These are phyloP conservation scores for Penicillium daleae DNA, from an alignment of 495 filamentous ascomycete genomes.

Conservation along the genomic window DNA sequence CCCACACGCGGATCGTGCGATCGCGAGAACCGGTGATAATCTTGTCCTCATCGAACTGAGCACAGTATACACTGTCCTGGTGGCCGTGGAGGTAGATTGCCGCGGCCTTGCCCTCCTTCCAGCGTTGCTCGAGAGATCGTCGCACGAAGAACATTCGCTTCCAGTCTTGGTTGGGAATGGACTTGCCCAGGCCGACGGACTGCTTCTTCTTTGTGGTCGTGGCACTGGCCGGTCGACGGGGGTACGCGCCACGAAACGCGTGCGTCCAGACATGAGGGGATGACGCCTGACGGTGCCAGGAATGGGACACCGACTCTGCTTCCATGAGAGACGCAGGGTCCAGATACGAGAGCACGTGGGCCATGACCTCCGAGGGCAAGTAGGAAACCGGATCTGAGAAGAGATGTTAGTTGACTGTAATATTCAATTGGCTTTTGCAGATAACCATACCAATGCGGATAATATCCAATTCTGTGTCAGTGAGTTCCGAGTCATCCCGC, in stretches of 20 bases:
- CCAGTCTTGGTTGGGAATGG: conserved; percentile 69
- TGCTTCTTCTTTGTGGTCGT: conserved; percentile 49
- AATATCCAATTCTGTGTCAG: conserved; percentile 46
- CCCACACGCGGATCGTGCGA: conserved; percentile 93
- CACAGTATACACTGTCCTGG: conserved; percentile 92
- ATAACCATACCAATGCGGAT: conserved; percentile 40
- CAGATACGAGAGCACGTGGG: conserved; percentile 72
- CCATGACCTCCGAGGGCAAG: conserved; percentile 73
- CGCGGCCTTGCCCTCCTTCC: conserved; percentile 75
- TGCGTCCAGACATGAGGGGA: conserved; percentile 77
- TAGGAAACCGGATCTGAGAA: conserved; percentile 64
- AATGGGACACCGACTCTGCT: conserved; percentile 62
- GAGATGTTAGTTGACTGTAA: conserved; percentile 19
- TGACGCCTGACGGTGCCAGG: conserved; percentile 64
- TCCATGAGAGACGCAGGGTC: conserved; percentile 67
- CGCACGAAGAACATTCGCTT: conserved; percentile 80
- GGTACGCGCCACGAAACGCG: conserved; percentile 72
- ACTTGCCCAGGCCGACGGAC: conserved; percentile 54
- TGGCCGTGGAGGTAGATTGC: conserved; percentile 91
- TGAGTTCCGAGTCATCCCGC: conserved; percentile 51
- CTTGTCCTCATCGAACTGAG: conserved; percentile 97
- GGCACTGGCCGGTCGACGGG: conserved; percentile 42
- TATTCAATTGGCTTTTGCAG: not conserved
- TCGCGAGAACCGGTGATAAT: conserved; percentile 97
- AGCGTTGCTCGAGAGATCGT: conserved; percentile 72